phyloP scores from a whole-genome alignment of 306 rosid genomes.

The Parietaria judaica region DNA sequence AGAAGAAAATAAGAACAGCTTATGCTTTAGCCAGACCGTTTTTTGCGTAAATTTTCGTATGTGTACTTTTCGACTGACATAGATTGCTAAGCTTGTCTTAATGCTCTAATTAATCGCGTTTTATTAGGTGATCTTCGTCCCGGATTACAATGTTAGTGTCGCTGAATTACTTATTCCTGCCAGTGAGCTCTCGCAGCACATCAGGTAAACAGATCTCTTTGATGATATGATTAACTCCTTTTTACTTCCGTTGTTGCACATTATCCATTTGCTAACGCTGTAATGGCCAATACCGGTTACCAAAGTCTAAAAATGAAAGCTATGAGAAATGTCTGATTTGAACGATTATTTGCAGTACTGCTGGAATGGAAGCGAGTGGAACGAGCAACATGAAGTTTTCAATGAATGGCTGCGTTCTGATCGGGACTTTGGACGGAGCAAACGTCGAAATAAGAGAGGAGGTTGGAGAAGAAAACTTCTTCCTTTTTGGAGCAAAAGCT shows the following conservation, averaged over 20 bases:
- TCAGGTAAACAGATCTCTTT: constrained; percentile 43
- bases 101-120: background rate
- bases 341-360: constrained; percentile 49
- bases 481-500: constrained; percentile 92
- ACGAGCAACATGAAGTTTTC: constrained; percentile 99
- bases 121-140: constrained; percentile 79
- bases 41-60: background rate
- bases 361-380: constrained; percentile 99
- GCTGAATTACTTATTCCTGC: constrained; percentile 96
- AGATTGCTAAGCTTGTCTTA: constrained; percentile 4
- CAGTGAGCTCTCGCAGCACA: constrained; percentile 95
- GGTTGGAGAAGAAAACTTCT: constrained; percentile 91
- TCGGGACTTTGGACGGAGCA: constrained; percentile 98
- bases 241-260: background rate
- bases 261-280: too few relatives aligned
- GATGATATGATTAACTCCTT: background rate
- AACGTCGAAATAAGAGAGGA: constrained; percentile 95
- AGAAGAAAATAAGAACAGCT: background rate
- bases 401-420: constrained; percentile 88
- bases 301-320: too few relatives aligned
- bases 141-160: constrained; percentile 92
- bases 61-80: background rate
- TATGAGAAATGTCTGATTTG: background rate
- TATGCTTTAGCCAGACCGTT: background rate
- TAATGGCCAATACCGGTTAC: too few relatives aligned